Evolutionary conservation across 2,329 filamentous ascomycete genomes (phyloP).

Genomic region (Zymoseptoria passerinii): DNA sequence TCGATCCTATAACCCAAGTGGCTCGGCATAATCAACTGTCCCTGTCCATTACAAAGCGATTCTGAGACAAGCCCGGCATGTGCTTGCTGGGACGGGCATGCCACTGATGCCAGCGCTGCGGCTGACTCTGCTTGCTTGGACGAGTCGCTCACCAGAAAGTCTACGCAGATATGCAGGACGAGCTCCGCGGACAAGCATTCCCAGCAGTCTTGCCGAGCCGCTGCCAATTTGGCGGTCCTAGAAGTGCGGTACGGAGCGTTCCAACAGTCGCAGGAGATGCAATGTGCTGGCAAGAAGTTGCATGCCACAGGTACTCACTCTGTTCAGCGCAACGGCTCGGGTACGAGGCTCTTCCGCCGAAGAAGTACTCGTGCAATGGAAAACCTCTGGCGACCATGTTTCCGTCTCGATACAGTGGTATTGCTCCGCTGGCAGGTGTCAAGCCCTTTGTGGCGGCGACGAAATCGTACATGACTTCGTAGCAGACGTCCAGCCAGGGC

Average conservation of each 20-base stretch:
- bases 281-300: not conserved
- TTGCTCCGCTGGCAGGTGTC: not conserved
- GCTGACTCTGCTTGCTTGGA: not conserved
- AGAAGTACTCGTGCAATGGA: not conserved
- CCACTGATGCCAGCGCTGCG: not conserved
- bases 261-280: not conserved
- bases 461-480: not conserved
- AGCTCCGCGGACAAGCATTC: not conserved
- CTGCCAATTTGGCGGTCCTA: not conserved
- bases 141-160: not conserved
- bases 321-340: not conserved
- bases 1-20: not conserved
- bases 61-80: not conserved
- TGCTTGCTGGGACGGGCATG: not conserved
- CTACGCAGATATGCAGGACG: not conserved
- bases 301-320: not conserved
- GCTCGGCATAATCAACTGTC: not conserved
- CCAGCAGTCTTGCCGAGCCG: not conserved
- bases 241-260: not conserved
- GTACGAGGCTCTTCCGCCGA: not conserved
- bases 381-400: not conserved
- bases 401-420: not conserved
- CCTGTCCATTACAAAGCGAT: not conserved
- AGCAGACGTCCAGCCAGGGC: not conserved
- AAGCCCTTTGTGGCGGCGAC: not conserved